phyloP scores from a whole-genome alignment of 108 stramenopile genomes.

The Fistulifera solaris region DNA sequence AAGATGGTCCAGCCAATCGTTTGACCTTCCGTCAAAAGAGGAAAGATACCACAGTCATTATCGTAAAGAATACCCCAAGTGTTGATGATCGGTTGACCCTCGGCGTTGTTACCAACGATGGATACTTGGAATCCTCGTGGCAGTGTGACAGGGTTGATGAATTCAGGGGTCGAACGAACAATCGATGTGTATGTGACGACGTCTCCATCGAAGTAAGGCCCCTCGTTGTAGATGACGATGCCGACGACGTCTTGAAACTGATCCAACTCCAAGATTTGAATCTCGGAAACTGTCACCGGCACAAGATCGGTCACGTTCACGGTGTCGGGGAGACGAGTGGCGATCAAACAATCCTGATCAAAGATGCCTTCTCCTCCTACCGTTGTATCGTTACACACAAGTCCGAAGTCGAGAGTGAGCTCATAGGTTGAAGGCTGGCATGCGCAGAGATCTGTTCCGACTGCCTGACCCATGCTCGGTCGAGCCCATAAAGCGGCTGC shows the following conservation, averaged over 20 bases:
- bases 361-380: neutral
- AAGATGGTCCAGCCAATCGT: constrained; percentile 4
- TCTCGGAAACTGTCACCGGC: neutral
- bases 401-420: constrained; percentile 4
- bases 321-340: too few relatives aligned
- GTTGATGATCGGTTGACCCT: neutral
- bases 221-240: too few relatives aligned
- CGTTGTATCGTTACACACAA: neutral
- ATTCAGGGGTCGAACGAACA: neutral
- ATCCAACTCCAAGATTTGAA: constrained; percentile 6
- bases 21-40: neutral
- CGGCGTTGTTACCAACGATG: neutral
- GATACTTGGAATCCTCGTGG: neutral
- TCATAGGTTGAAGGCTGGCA: constrained; percentile 9
- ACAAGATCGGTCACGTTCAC: neutral
- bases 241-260: neutral
- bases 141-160: neutral
- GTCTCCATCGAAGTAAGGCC: too few relatives aligned
- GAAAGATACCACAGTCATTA: constrained; percentile 6
- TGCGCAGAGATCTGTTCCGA: constrained; percentile 6
- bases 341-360: neutral
- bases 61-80: constrained; percentile 1
- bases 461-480: neutral
- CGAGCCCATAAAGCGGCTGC: too few relatives aligned
- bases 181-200: neutral